phyloP scores from a whole-genome alignment of 805 yeast genomes.

The Lipomyces chichibuensis region DNA sequence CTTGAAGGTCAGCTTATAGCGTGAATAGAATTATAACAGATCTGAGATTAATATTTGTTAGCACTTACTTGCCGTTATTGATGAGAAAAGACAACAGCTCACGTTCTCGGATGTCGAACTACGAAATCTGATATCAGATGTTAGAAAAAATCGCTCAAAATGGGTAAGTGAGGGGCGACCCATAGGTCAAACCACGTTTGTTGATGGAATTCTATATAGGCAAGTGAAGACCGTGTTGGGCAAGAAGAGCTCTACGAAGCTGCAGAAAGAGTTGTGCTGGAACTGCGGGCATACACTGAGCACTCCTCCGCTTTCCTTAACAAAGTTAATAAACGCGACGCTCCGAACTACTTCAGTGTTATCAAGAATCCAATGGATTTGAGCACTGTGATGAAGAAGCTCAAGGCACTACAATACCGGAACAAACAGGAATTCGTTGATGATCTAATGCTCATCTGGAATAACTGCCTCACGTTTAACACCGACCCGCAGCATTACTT shows the following conservation, averaged over 20 bases:
- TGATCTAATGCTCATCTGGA: slow-evolving; percentile 94
- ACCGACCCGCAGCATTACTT: slow-evolving; percentile 92
- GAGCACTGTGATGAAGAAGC: slow-evolving; percentile 88
- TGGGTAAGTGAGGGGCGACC: slow-evolving; percentile 54
- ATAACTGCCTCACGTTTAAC: slow-evolving; percentile 87
- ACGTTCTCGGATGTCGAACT: slow-evolving; percentile 77
- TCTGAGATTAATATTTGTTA: neutral
- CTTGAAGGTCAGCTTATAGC: slow-evolving; percentile 50
- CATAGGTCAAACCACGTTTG: neutral
- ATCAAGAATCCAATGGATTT: slow-evolving; percentile 96
- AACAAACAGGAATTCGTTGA: slow-evolving; percentile 91
- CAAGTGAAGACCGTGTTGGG: slow-evolving; percentile 90
- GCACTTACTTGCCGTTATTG: slow-evolving; percentile 77
- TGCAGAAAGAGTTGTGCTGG: slow-evolving; percentile 91
- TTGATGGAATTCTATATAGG: slow-evolving; percentile 40
- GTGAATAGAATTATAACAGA: neutral
- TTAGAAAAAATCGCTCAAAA: slow-evolving; percentile 90
- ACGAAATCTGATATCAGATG: slow-evolving; percentile 84
- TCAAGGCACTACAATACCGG: slow-evolving; percentile 77
- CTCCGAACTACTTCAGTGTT: slow-evolving; percentile 90
- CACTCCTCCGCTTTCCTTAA: slow-evolving; percentile 95
- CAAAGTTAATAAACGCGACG: slow-evolving; percentile 96
- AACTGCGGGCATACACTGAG: slow-evolving; percentile 87
- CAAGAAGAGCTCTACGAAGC: slow-evolving; percentile 98
- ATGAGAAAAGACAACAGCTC: slow-evolving; percentile 74